phyloP scores from a whole-genome alignment of 352 stramenopile genomes.

The Globisporangium nodosum region DNA sequence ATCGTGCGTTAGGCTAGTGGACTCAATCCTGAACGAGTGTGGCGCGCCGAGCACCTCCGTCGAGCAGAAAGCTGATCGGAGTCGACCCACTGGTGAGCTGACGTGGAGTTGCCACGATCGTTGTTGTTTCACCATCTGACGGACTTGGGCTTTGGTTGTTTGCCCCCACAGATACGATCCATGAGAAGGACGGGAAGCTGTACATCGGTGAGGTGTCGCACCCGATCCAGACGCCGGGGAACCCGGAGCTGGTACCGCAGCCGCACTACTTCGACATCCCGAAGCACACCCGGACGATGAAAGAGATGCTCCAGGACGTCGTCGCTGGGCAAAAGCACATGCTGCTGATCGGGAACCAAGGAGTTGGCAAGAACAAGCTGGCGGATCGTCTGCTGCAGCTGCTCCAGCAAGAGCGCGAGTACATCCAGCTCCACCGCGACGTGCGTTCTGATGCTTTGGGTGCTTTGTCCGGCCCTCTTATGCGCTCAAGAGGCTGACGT shows the following conservation, averaged over 20 bases:
- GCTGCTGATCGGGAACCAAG: constrained; percentile 94
- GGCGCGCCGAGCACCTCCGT: constrained; percentile 17
- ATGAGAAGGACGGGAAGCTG: constrained; percentile 32
- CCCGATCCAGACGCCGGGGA: constrained; percentile 37
- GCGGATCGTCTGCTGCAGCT: constrained; percentile 89
- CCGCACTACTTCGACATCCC: constrained; percentile 90
- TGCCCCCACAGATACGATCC: constrained; percentile 26
- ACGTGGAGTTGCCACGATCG: not conserved
- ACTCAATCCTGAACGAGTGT: constrained; percentile 47
- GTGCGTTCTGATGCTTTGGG: constrained; percentile 26
- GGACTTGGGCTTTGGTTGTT: not conserved
- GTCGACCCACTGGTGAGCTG: constrained; percentile 4
- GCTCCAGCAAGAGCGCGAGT: constrained; percentile 92
- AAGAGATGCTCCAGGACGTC: constrained; percentile 82
- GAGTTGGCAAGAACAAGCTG: constrained; percentile 95
- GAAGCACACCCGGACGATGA: constrained; percentile 83
- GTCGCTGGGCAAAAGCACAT: constrained; percentile 87
- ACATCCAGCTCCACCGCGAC: constrained; percentile 96
- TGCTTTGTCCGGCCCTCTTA: not conserved
- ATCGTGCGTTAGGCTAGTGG: constrained; percentile 39
- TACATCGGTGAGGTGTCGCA: constrained; percentile 62
- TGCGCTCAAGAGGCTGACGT: not conserved
- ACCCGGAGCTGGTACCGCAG: constrained; percentile 82
- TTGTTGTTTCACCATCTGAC: not conserved
- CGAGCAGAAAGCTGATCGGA: not conserved